Base-by-base conservation (phyloP, 306 rosid species). In the Dryas alaskensis region DNA sequence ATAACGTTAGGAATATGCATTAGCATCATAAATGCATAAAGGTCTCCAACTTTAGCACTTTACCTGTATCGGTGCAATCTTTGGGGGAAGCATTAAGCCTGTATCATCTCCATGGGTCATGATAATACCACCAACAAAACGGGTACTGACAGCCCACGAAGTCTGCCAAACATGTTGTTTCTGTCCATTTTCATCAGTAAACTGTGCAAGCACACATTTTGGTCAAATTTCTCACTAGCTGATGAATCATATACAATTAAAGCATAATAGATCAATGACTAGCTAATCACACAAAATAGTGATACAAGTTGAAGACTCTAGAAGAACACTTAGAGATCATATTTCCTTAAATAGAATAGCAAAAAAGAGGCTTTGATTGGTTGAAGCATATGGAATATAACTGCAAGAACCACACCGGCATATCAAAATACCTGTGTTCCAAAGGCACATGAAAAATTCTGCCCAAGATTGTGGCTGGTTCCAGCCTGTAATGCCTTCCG, bases 381-480 rank as follows among this genome's bases (percentile, higher is more conserved):
- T 25, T 65, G 52, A 65, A 47, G 53, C 51, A 46, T 46, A 22
- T 5, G 51, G 43, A 65, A 19, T 25, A 45, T 55, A 42, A 48
- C 48, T 40, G 8, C 17, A 65, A 22, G 63, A 59, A 76, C 39
- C 46, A 46, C 61, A 48, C 46, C 60, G 64, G 46, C 25, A 58
- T 46, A 57, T 14, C 63, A 62, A 74, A 48, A 66, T 75, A 90
- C 98, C 93, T 84, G 98, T 69, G 98, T 94, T 76, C 81, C 96
- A 84, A 94, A 94, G 65, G 97, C 98, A 70, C 88, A 92, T 27
- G 97, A 85, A 77, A 94, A 94, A 77, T 94, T 94, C 81, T 94
- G 98, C 83, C 98, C 97, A 49, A 94, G 98, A 78, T 94, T 94
- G 80, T 94, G 98, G 82, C 97, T 94, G 79, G 97, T 91, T 80